These are phyloP conservation scores for Cucumis sativus DNA, from an alignment of 306 rosid genomes.

Conservation along the genomic window DNA sequence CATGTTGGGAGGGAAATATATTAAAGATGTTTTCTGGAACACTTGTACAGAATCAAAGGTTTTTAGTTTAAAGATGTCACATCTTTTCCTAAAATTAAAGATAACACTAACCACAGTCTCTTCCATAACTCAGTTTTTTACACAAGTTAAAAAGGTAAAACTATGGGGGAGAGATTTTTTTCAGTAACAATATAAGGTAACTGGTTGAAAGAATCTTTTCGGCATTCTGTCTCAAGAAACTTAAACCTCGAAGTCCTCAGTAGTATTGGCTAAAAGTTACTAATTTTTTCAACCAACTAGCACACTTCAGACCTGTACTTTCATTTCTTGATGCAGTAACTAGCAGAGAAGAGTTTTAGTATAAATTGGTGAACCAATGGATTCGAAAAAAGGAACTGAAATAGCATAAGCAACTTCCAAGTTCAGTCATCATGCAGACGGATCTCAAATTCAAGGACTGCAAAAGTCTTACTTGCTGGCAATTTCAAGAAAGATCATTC, in stretches of 20 bases:
- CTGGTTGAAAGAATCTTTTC: not conserved
- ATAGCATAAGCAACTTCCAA: not conserved
- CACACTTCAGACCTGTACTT: not conserved
- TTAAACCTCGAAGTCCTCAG: not conserved
- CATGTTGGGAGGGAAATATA: not conserved
- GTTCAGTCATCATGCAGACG: not conserved
- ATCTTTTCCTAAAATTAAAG: not conserved
- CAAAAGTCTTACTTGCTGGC: not conserved
- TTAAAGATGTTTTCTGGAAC: not conserved
- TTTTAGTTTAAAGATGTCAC: not conserved
- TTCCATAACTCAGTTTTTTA: not conserved
- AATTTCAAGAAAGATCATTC: conserved; percentile 6
- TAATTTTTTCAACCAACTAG: not conserved
- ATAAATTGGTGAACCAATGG: not conserved
- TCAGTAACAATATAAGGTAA: not conserved
- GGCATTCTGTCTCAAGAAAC: not conserved
- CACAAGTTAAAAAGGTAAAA: not conserved
- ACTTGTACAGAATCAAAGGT: not conserved
- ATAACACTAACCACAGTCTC: too few relatives aligned
- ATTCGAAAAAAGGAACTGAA: not conserved
- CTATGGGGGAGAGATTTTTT: not conserved
- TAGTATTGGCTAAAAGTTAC: not conserved
- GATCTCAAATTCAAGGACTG: not conserved
- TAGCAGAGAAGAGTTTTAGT: not conserved
- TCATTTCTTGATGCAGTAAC: not conserved